Conservation (phyloP, 257 asterid species). For the Nicotiana otophora region DNA sequence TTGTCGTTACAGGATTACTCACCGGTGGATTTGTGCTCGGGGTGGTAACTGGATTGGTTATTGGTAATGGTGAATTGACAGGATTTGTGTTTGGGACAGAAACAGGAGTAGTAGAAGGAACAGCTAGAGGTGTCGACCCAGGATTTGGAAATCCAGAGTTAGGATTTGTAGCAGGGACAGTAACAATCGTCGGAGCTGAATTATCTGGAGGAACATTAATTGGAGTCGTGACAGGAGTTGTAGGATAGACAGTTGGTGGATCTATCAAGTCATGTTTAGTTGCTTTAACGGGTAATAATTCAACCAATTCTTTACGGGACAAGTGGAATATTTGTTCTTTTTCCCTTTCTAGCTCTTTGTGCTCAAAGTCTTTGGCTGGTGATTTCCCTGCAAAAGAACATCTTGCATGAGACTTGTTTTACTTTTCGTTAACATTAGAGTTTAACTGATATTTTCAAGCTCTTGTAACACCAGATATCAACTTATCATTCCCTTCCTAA, state of each 20-base stretch:
- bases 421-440: neutral
- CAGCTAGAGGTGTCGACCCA: slow-evolving; percentile 25
- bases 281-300: slow-evolving; percentile 17
- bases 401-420: neutral
- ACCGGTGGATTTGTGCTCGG: slow-evolving; percentile 39
- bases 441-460: neutral
- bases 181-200: slow-evolving; percentile 35
- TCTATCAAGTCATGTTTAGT: slow-evolving; percentile 31
- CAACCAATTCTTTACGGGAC: slow-evolving; percentile 26
- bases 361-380: slow-evolving; percentile 11
- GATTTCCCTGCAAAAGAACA: slow-evolving; percentile 27
- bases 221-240: slow-evolving; percentile 58
- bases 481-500: no score
- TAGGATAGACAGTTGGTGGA: slow-evolving; percentile 34
- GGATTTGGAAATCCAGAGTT: slow-evolving; percentile 34
- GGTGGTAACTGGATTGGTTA: slow-evolving; percentile 31
- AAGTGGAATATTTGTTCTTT: slow-evolving; percentile 7
- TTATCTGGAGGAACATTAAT: slow-evolving; percentile 35
- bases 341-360: slow-evolving; percentile 17
- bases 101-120: slow-evolving; percentile 26
- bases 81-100: slow-evolving; percentile 21
- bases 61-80: neutral
- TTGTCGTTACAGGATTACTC: slow-evolving; percentile 30
- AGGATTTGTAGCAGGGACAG: slow-evolving; percentile 46
- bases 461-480: neutral